Base-by-base conservation (phyloP, 2,329 filamentous ascomycete species). In the Calonectria pseudoreteaudii region DNA sequence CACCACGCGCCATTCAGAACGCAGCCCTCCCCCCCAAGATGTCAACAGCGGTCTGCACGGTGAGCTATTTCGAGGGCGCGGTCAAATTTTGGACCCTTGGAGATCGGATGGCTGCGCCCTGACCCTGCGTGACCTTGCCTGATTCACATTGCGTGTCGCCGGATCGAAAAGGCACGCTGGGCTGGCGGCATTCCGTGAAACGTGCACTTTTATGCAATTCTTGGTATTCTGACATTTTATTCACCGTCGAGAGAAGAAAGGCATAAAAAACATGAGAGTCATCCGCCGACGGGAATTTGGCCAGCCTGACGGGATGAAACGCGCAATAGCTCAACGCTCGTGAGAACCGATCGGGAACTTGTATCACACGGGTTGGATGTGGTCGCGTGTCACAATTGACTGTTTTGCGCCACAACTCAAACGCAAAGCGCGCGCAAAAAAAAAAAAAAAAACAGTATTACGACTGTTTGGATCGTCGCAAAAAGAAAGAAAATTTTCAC, bases 1-100 rank as follows among this genome's bases (percentile, higher is more conserved):
- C 72, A 72, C 16, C 10, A 50, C 64, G 47, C 68, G 72, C 72
- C 34, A 66, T n/a, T 38, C 31, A 20, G 23, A 36, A 34, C 31
- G 30, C 49, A 8, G 38, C 11, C 28, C 8, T 8, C 30, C 30
- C 30, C 30, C 36, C 26, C 20, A 31, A 41, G 31, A 4, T n/a
- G 0, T 20, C 20, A 47, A n/a, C 26, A 30, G 44, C 30, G 2
- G 26, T n/a, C 28, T 44, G 36, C 36, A 28, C n/a, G 14, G 28
- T 14, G 30, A 18, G 30, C 31, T 30, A 18, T 18, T 10, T 36
- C 18, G 38, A 16, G 38, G 23, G 23, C 14, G 3, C 9, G 3
- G 34, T n/a, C 28, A 68, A 56, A 30, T 44, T 44, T 64, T 64
- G 44, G 52, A 20, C 11, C 38, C 7, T 13, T 13, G 68, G 7